Conservation (phyloP, 2,329 filamentous ascomycete genomes). For the Ploettnerulaceae sp. region DNA sequence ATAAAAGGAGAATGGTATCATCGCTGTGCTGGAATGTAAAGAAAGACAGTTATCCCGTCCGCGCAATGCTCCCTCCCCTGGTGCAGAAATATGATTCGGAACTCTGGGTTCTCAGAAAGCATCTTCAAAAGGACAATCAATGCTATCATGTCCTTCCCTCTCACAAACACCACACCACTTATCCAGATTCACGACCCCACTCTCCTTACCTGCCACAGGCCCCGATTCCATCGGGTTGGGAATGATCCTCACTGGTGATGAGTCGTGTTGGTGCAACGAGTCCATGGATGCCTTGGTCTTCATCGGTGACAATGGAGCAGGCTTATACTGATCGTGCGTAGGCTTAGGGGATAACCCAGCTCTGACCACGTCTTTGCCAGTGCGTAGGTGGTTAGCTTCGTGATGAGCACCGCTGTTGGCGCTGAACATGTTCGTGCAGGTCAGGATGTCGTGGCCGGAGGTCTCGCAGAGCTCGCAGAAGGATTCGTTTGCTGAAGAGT, state of each 20-base stretch:
- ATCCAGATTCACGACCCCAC: slow-evolving; percentile 69
- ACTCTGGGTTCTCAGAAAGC: slow-evolving; percentile 48
- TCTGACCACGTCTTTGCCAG: slow-evolving; percentile 37
- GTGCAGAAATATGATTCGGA: slow-evolving; percentile 5
- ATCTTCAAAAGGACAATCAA: slow-evolving; percentile 90
- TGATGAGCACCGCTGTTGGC: slow-evolving; percentile 21
- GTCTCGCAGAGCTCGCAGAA: slow-evolving; percentile 91
- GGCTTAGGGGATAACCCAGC: slow-evolving; percentile 38
- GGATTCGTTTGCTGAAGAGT: slow-evolving; percentile 65
- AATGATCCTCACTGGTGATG: slow-evolving; percentile 43
- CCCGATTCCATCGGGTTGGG: slow-evolving; percentile 61
- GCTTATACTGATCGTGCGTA: slow-evolving; percentile 42
- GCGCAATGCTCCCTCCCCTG: slow-evolving; percentile 18
- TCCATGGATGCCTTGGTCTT: slow-evolving; percentile 38
- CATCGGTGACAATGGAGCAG: slow-evolving; percentile 51
- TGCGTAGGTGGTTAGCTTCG: slow-evolving; percentile 22
- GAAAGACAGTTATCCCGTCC: slow-evolving; percentile 3
- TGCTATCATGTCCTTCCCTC: slow-evolving; percentile 91
- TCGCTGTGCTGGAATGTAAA: slow-evolving; percentile 22
- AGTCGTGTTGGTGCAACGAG: slow-evolving; percentile 33
- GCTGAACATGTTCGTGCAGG: slow-evolving; percentile 82
- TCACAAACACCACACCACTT: slow-evolving; percentile 99
- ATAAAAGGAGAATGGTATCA: slow-evolving; percentile 29
- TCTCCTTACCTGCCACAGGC: slow-evolving; percentile 73
- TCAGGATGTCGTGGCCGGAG: slow-evolving; percentile 86